Percentiles rank a stretch among this genome's conserved stretches.
Conservation (phyloP, 2,329 filamentous ascomycete species). For the Monilinia aucupariae region DNA sequence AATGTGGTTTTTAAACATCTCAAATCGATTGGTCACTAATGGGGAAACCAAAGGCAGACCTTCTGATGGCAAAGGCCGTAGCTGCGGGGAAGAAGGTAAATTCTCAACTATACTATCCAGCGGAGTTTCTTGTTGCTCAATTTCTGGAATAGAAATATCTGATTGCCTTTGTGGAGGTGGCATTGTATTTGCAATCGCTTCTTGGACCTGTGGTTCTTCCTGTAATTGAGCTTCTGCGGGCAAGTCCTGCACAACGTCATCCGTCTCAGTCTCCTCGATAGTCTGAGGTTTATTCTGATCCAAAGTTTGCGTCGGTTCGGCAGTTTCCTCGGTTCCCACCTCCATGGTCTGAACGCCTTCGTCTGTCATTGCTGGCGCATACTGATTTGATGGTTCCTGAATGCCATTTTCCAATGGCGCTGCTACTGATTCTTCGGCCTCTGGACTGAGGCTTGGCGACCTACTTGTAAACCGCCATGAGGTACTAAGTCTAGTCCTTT, state of each 20-base stretch:
- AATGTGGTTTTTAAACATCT: slow-evolving; percentile 4
- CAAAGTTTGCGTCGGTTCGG: background rate
- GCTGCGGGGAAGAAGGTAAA: slow-evolving; percentile 25
- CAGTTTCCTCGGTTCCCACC: slow-evolving; percentile 29
- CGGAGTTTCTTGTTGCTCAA: background rate
- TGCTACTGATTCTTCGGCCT: slow-evolving; percentile 21
- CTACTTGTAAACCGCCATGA: slow-evolving; percentile 70
- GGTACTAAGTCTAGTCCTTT: slow-evolving; percentile 61
- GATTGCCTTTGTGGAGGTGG: background rate
- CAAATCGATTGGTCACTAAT: slow-evolving; percentile 20
- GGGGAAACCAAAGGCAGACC: slow-evolving; percentile 31
- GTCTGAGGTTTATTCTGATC: background rate
- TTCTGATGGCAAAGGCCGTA: slow-evolving; percentile 29
- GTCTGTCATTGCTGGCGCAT: slow-evolving; percentile 35
- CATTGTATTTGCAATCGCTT: background rate
- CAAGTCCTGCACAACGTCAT: background rate
- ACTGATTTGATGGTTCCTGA: slow-evolving; percentile 21
- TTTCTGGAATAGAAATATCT: background rate
- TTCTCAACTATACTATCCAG: slow-evolving; percentile 9
- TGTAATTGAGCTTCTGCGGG: background rate
- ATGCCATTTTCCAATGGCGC: slow-evolving; percentile 11
- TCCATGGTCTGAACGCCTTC: slow-evolving; percentile 41
- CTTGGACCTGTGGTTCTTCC: background rate
- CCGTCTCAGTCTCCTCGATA: background rate
- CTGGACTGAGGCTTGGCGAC: slow-evolving; percentile 60